Evolutionary conservation across 2,329 filamentous ascomycete species (phyloP), one percentile per base, ranked within the genome.

Genomic region (Colletotrichum sp.): DNA sequence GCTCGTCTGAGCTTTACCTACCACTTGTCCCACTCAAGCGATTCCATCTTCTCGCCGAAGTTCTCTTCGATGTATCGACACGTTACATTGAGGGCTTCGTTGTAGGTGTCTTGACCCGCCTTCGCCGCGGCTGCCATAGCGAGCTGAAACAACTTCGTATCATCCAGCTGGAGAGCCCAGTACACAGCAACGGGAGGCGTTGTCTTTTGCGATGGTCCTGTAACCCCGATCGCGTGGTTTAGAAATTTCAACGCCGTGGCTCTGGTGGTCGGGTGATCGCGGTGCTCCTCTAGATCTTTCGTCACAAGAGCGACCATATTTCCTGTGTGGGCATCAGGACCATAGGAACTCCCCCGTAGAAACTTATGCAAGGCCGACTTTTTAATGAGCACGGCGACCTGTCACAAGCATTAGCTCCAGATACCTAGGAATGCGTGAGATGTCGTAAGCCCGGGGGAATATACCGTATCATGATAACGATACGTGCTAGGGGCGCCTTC

Each of bases 171-270:
- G 1, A 63, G 30, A n/a, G 59, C 28, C 59, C 59, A 63, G 28
- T 63, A 4, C 0, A 21, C 59, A 30, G 26, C 59, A 3, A 15
- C 18, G 10, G 28, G 30, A 63, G 59, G 12, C 10, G 59, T 36
- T 0, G 28, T 34, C 18, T 18, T 36, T 36, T 34, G 59, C 0
- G 59, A 36, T 7, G 9, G 12, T 8, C 59, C 59, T 16, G 1
- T 4, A 34, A 34, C 3, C 1, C n/a, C 10, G n/a, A 63, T 10
- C 8, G 30, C 59, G 2, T 16, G 9, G 12, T 1, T 63, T 0
- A 36, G 59, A 1, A 63, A 63, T 1, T 18, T 0, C 16, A 63
- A 15, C 12, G 59, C 59, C 1, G 28, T 15, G 18, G 18, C 0
- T 0, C 32, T 36, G 28, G 59, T 63, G 18, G n/a, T 0, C 6